Evolutionary conservation across 495 filamentous ascomycete genomes (phyloP).

Genomic region (Penicillium ochrochloron): DNA sequence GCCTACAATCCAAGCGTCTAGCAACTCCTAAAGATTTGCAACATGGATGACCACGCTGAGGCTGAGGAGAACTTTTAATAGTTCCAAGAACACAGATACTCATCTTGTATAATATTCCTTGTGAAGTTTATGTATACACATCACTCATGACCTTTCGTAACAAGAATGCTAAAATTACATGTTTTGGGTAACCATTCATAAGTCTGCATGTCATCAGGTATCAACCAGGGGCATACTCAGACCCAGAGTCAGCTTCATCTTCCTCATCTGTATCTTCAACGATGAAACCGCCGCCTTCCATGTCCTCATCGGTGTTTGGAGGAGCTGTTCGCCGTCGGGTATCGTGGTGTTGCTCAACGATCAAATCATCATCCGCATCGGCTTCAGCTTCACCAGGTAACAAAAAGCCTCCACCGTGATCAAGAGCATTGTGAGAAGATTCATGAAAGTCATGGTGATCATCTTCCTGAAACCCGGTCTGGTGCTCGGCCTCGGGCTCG

Average conservation of each 20-base stretch:
- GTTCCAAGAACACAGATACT: too few species aligned
- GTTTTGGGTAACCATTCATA: constrained; percentile 37
- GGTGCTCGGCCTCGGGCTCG: background rate
- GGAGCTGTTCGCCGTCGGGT: constrained; percentile 12
- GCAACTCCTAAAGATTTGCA: too few species aligned
- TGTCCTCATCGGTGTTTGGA: background rate
- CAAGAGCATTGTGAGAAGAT: constrained; percentile 24
- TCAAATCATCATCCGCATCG: constrained; percentile 34
- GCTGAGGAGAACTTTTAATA: too few species aligned
- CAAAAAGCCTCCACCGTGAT: constrained; percentile 43
- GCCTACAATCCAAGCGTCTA: too few species aligned
- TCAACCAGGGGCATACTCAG: background rate
- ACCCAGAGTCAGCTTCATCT: constrained; percentile 17
- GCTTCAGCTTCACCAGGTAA: constrained; percentile 38
- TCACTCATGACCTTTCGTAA: background rate
- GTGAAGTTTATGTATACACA: background rate
- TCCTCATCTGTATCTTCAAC: constrained; percentile 11
- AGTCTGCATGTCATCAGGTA: constrained; percentile 27
- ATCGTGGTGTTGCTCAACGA: constrained; percentile 36
- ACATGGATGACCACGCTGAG: too few species aligned
- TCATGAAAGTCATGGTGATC: constrained; percentile 17
- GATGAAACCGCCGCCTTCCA: background rate
- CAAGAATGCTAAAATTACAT: background rate
- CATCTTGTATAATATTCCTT: background rate
- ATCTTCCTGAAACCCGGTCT: constrained; percentile 13